phyloP scores from a whole-genome alignment of 2,329 filamentous ascomycete species.

The Boeremia lycopersici region DNA sequence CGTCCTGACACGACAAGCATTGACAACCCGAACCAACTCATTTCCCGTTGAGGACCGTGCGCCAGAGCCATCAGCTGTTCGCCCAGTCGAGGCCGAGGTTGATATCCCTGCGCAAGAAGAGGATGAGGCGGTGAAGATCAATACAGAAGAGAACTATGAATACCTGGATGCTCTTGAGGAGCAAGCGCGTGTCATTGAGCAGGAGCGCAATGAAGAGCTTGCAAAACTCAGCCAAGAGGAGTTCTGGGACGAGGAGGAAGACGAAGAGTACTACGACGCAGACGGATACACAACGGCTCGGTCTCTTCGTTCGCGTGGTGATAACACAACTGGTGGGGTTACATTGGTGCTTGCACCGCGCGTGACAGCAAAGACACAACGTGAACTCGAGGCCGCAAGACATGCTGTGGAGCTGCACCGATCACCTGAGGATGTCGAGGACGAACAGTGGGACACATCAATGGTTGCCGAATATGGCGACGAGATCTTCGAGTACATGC shows the following conservation, averaged over 20 bases:
- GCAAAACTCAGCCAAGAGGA: conserved; percentile 65
- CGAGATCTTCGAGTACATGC: conserved; percentile 95
- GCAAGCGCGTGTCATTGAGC: conserved; percentile 43
- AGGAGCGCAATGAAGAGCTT: conserved; percentile 45
- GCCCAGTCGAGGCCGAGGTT: conserved; percentile 17
- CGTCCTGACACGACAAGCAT: conserved; percentile 29
- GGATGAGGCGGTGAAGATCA: conserved; percentile 22
- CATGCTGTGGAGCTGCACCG: conserved; percentile 69
- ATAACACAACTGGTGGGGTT: conserved; percentile 71
- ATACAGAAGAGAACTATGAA: conserved; percentile 39
- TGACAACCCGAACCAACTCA: conserved; percentile 31
- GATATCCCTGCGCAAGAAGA: conserved; percentile 11
- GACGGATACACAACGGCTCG: conserved; percentile 76
- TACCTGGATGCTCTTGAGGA: conserved; percentile 48
- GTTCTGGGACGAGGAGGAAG: conserved; percentile 74
- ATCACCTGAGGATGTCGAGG: conserved; percentile 77
- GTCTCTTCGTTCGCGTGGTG: conserved; percentile 76
- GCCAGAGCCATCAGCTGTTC: conserved; percentile 23
- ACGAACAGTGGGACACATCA: conserved; percentile 90
- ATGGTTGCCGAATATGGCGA: conserved; percentile 98
- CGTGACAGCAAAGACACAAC: conserved; percentile 69
- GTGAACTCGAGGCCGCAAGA: conserved; percentile 74
- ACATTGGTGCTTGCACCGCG: conserved; percentile 74
- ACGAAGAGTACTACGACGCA: conserved; percentile 76
- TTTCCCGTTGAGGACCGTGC: conserved; percentile 32